Evolutionary conservation across 2,329 filamentous ascomycete genomes (phyloP).

Genomic region (Ceratocystiopsis brevicomis): DNA sequence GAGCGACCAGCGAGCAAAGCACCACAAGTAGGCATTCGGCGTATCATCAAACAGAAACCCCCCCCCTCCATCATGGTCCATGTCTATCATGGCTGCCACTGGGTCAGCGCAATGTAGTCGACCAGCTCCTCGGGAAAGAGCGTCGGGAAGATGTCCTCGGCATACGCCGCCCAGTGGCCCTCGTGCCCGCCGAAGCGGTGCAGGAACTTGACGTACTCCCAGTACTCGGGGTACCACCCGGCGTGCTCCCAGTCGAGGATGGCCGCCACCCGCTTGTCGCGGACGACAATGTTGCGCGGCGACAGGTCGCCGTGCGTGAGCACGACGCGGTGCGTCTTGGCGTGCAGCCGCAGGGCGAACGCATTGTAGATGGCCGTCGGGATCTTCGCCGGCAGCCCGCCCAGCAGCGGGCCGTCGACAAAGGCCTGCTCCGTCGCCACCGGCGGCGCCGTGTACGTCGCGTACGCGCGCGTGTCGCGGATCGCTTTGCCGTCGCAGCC

Average conservation of each 20-base stretch:
- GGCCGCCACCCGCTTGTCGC: slow-evolving; percentile 19
- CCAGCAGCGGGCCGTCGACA: slow-evolving; percentile 11
- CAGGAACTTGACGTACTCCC: slow-evolving; percentile 19
- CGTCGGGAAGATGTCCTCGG: slow-evolving; percentile 12
- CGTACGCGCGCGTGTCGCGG: slow-evolving; percentile 11
- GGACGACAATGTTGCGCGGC: slow-evolving; percentile 24
- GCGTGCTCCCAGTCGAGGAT: slow-evolving; percentile 29
- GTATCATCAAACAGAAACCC: too few relatives aligned
- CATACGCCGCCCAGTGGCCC: slow-evolving; percentile 10
- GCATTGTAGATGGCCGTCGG: slow-evolving; percentile 10
- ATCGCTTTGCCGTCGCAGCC: slow-evolving; percentile 13
- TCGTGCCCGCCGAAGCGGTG: slow-evolving; percentile 6
- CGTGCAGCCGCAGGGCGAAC: slow-evolving; percentile 10
- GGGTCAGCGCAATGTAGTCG: slow-evolving; percentile 11
- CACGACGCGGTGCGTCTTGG: slow-evolving; percentile 16
- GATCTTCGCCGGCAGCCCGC: slow-evolving; percentile 4
- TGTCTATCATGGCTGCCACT: slow-evolving; percentile 8
- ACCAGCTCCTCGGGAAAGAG: slow-evolving; percentile 13
- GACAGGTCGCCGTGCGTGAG: slow-evolving; percentile 33
- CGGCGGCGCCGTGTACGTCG: slow-evolving; percentile 9
- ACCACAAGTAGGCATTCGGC: too few relatives aligned
- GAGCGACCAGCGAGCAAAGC: too few relatives aligned
- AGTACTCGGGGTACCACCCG: slow-evolving; percentile 28
- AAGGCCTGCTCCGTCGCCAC: slow-evolving; percentile 12
- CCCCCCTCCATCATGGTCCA: too few relatives aligned